Base-by-base conservation (phyloP, 495 filamentous ascomycete species). In the Aspergillus coremiiformis region DNA sequence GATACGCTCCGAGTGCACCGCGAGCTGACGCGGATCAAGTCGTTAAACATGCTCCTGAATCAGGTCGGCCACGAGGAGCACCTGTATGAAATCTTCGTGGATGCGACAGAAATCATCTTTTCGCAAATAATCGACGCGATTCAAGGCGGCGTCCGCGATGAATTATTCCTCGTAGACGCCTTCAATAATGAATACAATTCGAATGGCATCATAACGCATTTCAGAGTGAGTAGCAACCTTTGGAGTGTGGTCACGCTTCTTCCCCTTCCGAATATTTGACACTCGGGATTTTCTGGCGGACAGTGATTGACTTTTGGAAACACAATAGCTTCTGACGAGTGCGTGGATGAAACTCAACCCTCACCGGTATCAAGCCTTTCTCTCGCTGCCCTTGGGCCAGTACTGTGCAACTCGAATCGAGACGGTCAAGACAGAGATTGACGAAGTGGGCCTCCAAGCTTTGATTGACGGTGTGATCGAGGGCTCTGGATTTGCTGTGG, bases 71-170 rank as follows among this genome's bases (percentile, higher is more conserved):
- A 85, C 50, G 62, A 79, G 10, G 61, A 77, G 30, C 73, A 83
- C 59, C 66, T 95, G 15, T 90, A 87, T 61, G 86, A 94, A 59
- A 87, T 92, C 60, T 92, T 94, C 64, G 83, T 83, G 42, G 82
- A 91, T 35, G 87, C 83, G 55, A 91, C 84, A 0, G 74, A 84
- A 51, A 70, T 69, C 1, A 69, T 95, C 37, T 74, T 96, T 27
- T 68, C 69, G 3, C 73, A 77, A 47, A 77, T 88, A 24, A 71
- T 75, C 6, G 59, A 59, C 7, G 68, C 77, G 9, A 68, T 82
- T 24, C 69, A 76, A 15, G 73, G 75, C 49, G 78, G 76, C 10
- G 70, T 76, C 14, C 78, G 77, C 17, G 81, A 82, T 52, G 84
- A 83, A 56, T 68, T 73, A 3, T 73, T 81, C 24, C 72, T 98